Percentiles rank a stretch among this genome's conserved stretches.
phyloP scores from a whole-genome alignment of 352 stramenopile genomes.

The Stramenopiles sp. region DNA sequence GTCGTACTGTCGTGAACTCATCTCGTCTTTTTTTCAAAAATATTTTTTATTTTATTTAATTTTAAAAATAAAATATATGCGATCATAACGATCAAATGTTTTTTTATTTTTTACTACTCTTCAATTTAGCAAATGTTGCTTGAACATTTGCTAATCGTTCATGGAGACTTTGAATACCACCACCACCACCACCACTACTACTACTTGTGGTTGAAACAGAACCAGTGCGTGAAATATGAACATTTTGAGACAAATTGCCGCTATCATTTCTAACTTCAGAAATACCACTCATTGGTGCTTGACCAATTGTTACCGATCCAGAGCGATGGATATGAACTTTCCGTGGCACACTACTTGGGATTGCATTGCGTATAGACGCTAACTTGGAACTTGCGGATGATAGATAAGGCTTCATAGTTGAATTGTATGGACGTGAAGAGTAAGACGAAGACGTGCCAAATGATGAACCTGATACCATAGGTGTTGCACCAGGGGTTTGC shows the following conservation, averaged over 20 bases:
- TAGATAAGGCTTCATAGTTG: neutral
- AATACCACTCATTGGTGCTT: too few relatives aligned
- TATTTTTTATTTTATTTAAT: too few relatives aligned
- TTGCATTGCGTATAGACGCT: neutral
- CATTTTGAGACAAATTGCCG: too few relatives aligned
- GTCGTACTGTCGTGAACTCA: too few relatives aligned
- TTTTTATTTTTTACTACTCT: neutral
- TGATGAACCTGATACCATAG: neutral
- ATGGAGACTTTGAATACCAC: neutral
- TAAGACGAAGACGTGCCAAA: neutral
- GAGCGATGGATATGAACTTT: neutral
- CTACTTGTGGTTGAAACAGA: neutral
- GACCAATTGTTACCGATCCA: neutral
- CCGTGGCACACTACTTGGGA: neutral
- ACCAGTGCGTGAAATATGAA: too few relatives aligned
- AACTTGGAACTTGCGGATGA: neutral
- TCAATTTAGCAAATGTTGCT: neutral
- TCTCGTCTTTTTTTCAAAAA: too few relatives aligned
- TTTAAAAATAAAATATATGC: too few relatives aligned
- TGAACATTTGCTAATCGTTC: neutral
- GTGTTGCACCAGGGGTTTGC: neutral
- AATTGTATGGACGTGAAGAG: neutral
- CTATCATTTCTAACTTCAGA: too few relatives aligned
- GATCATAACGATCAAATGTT: too few relatives aligned
- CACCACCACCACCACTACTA: neutral